Evolutionary conservation across 352 stramenopile species (phyloP), one percentile per base, ranked within the genome.

Genomic region (Pythium guiyangense): DNA sequence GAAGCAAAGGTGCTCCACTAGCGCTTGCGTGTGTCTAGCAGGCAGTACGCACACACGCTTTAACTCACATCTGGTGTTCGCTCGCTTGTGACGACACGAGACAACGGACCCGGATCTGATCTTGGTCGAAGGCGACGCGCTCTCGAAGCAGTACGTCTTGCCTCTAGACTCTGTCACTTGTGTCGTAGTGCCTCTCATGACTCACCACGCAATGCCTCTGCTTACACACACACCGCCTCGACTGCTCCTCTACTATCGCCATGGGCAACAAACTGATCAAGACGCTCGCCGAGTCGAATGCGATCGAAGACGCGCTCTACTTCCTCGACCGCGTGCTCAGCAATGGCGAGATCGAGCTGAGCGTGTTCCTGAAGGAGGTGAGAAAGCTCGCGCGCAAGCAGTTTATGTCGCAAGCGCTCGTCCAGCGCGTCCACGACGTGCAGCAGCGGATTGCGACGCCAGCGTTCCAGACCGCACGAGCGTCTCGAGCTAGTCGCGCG

Each of bases 271-370:
- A 79, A 52, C 65, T 96, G 54, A 65, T 96, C 44, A 71, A 77
- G 37, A 84, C 88, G 15, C 66, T 96, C 18, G 84, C 90, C 3
- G 87, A 97, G 54, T 83, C 93, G 60, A 74, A 95, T 39, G 74
- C 90, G 18, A 94, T 96, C 42, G 88, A 96, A 55, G 90, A 97
- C 53, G 84, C 84, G 25, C 78, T 97, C 31, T 97, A 97, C 70
- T 96, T 96, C 54, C 75, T 97, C 79, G 90, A 97, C 54, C 81
- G 85, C 17, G 88, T 82, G 5, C 59, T 97, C 49, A 86, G 83
- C 66, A 96, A 96, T 46, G 85, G 83, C 27, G 79, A 91, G 55
- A 92, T 97, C n/a, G 76, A 90, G 43, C 67, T 96, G 10, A 70
- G 70, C 14, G 59, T 77, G 9, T 97, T 96, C 58, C 52, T 97